These are phyloP conservation scores for Monilinia fructicola DNA, from an alignment of 2,329 filamentous ascomycete species.

Conservation along the genomic window DNA sequence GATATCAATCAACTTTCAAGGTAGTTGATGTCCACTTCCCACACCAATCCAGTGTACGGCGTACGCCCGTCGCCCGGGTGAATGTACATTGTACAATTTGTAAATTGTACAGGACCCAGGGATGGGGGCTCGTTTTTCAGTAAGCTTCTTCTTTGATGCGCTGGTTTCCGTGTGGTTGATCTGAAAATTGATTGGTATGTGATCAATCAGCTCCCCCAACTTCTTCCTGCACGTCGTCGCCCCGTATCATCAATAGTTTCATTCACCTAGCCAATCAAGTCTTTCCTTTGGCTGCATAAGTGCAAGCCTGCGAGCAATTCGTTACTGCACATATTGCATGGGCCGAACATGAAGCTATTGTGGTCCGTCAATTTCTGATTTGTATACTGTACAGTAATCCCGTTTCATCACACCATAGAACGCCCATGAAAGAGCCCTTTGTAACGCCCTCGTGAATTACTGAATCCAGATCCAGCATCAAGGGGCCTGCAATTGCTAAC, in stretches of 20 bases:
- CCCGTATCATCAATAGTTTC: conserved; percentile 24
- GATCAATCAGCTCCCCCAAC: conserved; percentile 16
- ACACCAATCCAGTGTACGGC: conserved; percentile 7
- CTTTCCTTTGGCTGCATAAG: conserved; percentile 3
- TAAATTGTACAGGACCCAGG: not conserved
- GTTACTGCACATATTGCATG: conserved; percentile 19
- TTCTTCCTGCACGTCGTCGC: conserved; percentile 14
- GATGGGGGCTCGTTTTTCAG: not conserved
- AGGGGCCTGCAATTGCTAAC: conserved; percentile 6
- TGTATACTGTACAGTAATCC: not conserved
- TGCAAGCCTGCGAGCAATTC: conserved; percentile 18
- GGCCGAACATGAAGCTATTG: conserved; percentile 12
- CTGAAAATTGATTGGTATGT: conserved; percentile 19
- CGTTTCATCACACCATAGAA: conserved; percentile 22
- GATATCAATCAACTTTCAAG: not conserved
- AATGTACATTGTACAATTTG: not conserved
- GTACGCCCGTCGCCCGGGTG: too few relatives aligned
- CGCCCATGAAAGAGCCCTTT: not conserved
- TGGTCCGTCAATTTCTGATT: not conserved
- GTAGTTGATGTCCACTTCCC: not conserved
- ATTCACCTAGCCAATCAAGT: conserved; percentile 13
- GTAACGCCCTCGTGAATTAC: not conserved
- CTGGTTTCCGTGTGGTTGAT: conserved; percentile 23
- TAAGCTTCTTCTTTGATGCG: conserved; percentile 14
- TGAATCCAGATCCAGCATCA: conserved; percentile 8